Base-by-base conservation (phyloP, 2,329 filamentous ascomycete species). In the Trichoderma hamatum region DNA sequence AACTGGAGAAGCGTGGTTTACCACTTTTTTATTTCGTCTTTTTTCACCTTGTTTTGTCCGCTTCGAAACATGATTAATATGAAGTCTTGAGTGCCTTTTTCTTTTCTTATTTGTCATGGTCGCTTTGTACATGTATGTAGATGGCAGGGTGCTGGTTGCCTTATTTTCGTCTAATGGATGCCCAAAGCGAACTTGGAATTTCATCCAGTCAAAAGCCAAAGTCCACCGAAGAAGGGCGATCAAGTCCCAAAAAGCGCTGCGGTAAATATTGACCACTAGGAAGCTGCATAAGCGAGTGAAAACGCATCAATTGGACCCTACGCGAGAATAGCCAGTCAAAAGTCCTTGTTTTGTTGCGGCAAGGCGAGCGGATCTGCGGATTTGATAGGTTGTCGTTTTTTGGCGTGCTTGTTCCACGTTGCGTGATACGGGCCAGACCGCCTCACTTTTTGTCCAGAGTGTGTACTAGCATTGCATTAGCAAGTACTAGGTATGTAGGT, bases 391-490 rank as follows among this genome's bases (percentile, higher is more conserved):
- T 43, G 56, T 16, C 24, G 52, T 16, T n/a, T 26, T 24, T 32
- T n/a, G n/a, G 26, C 14, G 13, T 19, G 30, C 30, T 5, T 32
- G 26, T 46, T 51, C 49, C 46, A 49, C 43, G 60, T 62, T 43
- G 36, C 36, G 13, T 5, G 16, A 21, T 21, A 34, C 32, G 21
- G 10, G 49, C 24, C 52, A 58, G 62, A 66, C 63, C 63, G 63
- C 63, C 52, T 66, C 63, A 58, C 28, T 59, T 49, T 58, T 32
- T 32, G 19, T 49, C n/a, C n/a, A n/a, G n/a, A n/a, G n/a, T n/a
- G n/a, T n/a, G n/a, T n/a, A n/a, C n/a, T n/a, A n/a, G n/a, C n/a
- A n/a, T 24, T 9, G 30, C 30, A 30, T 30, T 30, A 30, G 30
- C 30, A 30, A 1, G 30, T 30, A 30, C 28, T 30, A 30, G n/a